Conservation (phyloP, 2,329 filamentous ascomycete species). For the Fusarium camptoceras region DNA sequence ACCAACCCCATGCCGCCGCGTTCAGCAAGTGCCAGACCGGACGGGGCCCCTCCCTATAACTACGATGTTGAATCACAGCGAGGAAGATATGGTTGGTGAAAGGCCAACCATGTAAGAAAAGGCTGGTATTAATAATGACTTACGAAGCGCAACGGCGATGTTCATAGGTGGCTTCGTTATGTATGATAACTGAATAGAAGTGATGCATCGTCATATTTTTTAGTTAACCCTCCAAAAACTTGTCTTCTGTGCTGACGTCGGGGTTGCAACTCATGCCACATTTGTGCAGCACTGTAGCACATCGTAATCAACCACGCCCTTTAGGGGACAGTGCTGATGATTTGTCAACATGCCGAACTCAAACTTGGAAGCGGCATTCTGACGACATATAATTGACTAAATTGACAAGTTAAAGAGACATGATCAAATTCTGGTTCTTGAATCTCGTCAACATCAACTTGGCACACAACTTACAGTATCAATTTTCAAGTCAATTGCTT, state of each 20-base stretch:
- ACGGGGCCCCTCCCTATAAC: constrained; percentile 45
- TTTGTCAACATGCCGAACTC: constrained; percentile 25
- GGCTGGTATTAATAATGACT: constrained; percentile 29
- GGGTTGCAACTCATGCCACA: not conserved
- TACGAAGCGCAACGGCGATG: constrained; percentile 17
- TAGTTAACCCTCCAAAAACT: not conserved
- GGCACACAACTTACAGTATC: constrained; percentile 11
- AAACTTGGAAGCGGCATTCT: constrained; percentile 4
- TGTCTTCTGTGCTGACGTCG: constrained; percentile 4
- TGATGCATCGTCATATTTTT: constrained; percentile 1
- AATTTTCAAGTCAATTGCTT: constrained; percentile 8
- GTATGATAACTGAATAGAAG: constrained; percentile 6
- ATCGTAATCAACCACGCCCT: constrained; percentile 32
- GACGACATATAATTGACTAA: constrained; percentile 26
- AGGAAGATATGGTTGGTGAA: constrained; percentile 47
- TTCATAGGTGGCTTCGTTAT: constrained; percentile 2
- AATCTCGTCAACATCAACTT: constrained; percentile 6
- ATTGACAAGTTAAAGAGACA: not conserved
- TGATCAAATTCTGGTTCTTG: constrained; percentile 8
- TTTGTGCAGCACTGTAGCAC: constrained; percentile 4
- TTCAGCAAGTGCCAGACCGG: constrained; percentile 38
- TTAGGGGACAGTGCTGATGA: constrained; percentile 6
- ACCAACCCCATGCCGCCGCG: constrained; percentile 56
- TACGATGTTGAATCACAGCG: constrained; percentile 55
- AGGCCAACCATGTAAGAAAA: not conserved